Percentiles rank a stretch among this genome's conserved stretches.
These are phyloP conservation scores for Gregarina niphandrodes DNA, from an alignment of 169 alveolate genomes.

Conservation along the genomic window DNA sequence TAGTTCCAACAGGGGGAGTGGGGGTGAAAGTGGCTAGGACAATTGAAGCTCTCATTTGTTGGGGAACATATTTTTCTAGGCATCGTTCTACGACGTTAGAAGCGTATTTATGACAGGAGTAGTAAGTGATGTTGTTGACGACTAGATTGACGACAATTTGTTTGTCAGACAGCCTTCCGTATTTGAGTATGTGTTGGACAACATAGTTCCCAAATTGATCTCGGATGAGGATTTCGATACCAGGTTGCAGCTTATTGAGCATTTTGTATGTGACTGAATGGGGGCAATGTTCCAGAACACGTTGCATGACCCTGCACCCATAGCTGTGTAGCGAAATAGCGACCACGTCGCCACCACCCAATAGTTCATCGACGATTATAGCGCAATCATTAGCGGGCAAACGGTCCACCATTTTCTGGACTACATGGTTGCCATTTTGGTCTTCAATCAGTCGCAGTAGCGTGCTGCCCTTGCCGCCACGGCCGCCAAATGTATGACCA, in stretches of 20 bases:
- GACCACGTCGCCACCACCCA: constrained; percentile 12
- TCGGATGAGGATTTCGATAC: constrained; percentile 16
- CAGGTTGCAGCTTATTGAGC: too few relatives aligned
- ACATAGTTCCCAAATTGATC: constrained; percentile 50
- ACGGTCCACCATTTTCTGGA: constrained; percentile 39
- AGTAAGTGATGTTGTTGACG: constrained; percentile 14
- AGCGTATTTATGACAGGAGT: constrained; percentile 31
- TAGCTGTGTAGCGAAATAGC: constrained; percentile 36
- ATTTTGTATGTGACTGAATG: constrained; percentile 10
- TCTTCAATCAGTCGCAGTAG: too few relatives aligned
- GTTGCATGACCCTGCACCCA: constrained; percentile 54
- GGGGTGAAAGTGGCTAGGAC: too few relatives aligned
- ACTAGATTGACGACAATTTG: constrained; percentile 16
- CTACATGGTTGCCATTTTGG: constrained; percentile 44
- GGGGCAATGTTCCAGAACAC: constrained; percentile 41
- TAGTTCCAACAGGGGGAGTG: too few relatives aligned
- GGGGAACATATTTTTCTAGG: constrained; percentile 9
- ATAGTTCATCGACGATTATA: constrained; percentile 18
- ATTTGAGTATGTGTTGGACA: constrained; percentile 44
- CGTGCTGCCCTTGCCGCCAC: too few relatives aligned
- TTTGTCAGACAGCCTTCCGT: constrained; percentile 24
- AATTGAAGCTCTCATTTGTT: not conserved
- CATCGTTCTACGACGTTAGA: constrained; percentile 45
- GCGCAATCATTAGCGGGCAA: constrained; percentile 18
- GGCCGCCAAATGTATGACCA: too few relatives aligned